Evolutionary conservation across 108 stramenopile genomes (phyloP), one percentile per base, ranked within the genome.

Genomic region (Schizochytrium sp.): DNA sequence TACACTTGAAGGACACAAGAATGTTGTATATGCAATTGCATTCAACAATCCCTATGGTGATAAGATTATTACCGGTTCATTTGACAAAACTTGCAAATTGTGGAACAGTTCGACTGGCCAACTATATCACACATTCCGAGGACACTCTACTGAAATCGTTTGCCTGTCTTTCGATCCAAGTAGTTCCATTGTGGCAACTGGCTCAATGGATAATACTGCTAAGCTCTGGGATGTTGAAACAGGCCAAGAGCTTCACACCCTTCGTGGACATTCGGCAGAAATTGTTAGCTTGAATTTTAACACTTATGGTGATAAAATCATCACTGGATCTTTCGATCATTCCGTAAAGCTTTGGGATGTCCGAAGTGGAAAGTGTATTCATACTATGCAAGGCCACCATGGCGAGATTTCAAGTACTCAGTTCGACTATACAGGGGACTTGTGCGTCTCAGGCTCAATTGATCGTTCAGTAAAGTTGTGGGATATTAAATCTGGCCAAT

Each of bases 11-110:
- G 94, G 94, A 4, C 95, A 95, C 88, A 87, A 92, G 42, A 95
- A 95, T 72, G 95, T 95, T 3, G 94, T 95, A 13, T 95, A 95
- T 58, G 94, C 94, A n/a, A 94, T 95, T 49, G 94, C 95, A 0
- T 95, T 95, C 90, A 95, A 95, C 60, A 94, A 95, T 72, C 95
- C 95, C 12, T 95, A 92, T 61, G 95, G 88, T 8, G 89, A 95
- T 87, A 94, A 94, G 89, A 94, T 95, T 72, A 93, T 94, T 60
- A 95, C 95, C 2, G 95, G 95, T 1, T 91, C 90, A 17, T 95
- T 95, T 72, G 95, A 94, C 57, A 94, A 94, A 88, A 95, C 94
- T 10, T 92, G 92, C 87, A 93, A 93, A 61, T 91, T 94, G 10
- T 94, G 94, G 94, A 92, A 91, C 53, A 91, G 93, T 41, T 91